phyloP scores from a whole-genome alignment of 192 early-diverging fungal species.

The Anaeromyces robustus region DNA sequence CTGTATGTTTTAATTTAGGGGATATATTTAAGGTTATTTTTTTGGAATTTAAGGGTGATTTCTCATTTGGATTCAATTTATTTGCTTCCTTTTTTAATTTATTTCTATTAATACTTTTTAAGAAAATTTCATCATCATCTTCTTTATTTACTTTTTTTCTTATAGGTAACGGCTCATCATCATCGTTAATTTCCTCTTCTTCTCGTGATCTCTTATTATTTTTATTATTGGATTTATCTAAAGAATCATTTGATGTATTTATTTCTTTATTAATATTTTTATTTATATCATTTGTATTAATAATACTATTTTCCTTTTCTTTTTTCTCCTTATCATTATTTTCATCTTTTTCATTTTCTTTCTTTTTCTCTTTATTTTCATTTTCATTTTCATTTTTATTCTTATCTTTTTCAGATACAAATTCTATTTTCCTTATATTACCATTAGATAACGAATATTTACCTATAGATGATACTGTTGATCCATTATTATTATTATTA shows the following conservation, averaged over 20 bases:
- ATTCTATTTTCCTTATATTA: background rate
- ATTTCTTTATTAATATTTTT: too few relatives aligned
- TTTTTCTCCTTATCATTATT: too few relatives aligned
- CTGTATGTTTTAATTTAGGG: background rate
- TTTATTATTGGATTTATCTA: background rate
- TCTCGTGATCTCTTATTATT: background rate
- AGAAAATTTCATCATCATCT: background rate
- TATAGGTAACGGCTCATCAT: background rate
- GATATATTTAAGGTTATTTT: background rate
- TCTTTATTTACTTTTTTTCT: background rate
- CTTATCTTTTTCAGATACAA: background rate
- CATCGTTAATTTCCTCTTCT: background rate
- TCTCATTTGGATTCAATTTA: background rate
- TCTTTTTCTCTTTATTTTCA: background rate
- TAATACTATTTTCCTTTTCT: too few relatives aligned
- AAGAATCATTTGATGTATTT: background rate
- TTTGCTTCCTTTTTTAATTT: background rate
- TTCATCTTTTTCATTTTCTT: background rate
- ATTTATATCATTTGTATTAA: too few relatives aligned
- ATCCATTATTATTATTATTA: too few relatives aligned
- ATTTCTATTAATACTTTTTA: background rate
- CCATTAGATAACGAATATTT: background rate
- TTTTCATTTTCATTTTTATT: background rate
- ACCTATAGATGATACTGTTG: background rate
- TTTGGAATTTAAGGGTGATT: background rate